These are phyloP conservation scores for Diatrype stigma DNA, from an alignment of 2,329 filamentous ascomycete species.

Conservation along the genomic window DNA sequence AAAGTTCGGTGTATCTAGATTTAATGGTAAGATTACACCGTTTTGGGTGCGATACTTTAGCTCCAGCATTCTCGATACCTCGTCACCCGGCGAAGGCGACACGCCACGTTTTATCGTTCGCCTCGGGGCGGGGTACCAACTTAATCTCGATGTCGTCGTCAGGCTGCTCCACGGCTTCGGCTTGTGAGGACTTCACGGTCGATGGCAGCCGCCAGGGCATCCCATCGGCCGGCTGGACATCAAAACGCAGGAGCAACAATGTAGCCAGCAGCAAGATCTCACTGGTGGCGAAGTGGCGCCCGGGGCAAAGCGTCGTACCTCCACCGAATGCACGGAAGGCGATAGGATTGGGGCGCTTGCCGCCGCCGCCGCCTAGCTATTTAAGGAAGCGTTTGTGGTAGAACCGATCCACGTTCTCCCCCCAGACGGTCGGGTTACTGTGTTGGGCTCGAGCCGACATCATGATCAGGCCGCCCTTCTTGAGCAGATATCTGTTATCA, in stretches of 20 bases:
- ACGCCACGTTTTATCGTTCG: neutral
- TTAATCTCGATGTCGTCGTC: neutral
- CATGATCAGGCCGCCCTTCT: neutral
- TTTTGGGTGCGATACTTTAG: too few relatives aligned
- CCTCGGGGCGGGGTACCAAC: neutral
- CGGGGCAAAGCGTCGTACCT: conserved; percentile 1
- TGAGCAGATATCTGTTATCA: neutral
- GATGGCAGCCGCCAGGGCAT: neutral
- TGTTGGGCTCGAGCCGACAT: neutral
- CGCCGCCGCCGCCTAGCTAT: neutral
- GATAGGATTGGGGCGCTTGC: neutral
- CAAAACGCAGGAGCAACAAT: conserved; percentile 1
- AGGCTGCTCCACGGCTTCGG: neutral
- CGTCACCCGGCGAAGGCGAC: neutral
- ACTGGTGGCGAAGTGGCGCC: conserved; percentile 1
- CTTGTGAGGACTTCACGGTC: neutral
- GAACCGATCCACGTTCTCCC: neutral
- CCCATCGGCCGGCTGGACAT: neutral
- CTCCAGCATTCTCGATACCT: too few relatives aligned
- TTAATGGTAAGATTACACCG: too few relatives aligned
- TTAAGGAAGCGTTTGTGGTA: neutral
- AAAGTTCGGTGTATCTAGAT: too few relatives aligned
- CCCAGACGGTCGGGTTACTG: neutral
- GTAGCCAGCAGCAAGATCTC: conserved; percentile 1
- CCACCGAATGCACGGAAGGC: conserved; percentile 1